Evolutionary conservation across 2,329 filamentous ascomycete species (phyloP), one percentile per base, ranked within the genome.

Genomic region (Phialophora expanda): DNA sequence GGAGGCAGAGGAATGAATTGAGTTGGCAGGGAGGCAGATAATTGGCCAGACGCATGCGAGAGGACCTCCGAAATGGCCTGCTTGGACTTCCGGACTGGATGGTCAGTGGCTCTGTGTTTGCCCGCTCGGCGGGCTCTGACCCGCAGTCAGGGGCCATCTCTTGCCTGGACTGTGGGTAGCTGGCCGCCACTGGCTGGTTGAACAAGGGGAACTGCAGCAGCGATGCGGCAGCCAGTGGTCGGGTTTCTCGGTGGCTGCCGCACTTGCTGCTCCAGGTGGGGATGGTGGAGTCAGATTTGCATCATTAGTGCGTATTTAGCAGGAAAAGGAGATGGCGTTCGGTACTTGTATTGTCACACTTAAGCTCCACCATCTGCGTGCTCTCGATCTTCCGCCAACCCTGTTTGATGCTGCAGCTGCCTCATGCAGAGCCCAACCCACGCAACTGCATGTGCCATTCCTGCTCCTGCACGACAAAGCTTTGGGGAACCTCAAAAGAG

Each of bases 231-330:
- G 44, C 46, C 56, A 59, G 26, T 48, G 46, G 61, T 54, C 38
- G 62, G 41, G 38, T 61, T 46, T 53, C 46, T 48, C 54, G 61
- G 58, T 28, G 41, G 64, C 56, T 60, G 60, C 65, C 46, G 56
- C 55, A 54, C 56, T 57, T 55, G 66, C 51, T 51, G 62, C 58
- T 50, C 32, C 56, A 50, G 56, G 44, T 60, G 58, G 65, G 56
- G 63, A 28, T 38, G 60, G 30, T 65, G 67, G 67, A 62, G 59
- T 34, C 11, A 20, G 59, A 63, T 63, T 65, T 62, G 61, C 67
- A 64, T 55, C 58, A 62, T 60, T 61, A 64, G 62, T 28, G 51
- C 51, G 4, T 28, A 30, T 26, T 56, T 56, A 54, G 46, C 38
- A 30, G 28, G 44, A 62, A 63, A 68, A 66, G 62, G 59, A 64